Conservation (phyloP, 1,139 yeast genomes). For the Eremothecium coryli region DNA sequence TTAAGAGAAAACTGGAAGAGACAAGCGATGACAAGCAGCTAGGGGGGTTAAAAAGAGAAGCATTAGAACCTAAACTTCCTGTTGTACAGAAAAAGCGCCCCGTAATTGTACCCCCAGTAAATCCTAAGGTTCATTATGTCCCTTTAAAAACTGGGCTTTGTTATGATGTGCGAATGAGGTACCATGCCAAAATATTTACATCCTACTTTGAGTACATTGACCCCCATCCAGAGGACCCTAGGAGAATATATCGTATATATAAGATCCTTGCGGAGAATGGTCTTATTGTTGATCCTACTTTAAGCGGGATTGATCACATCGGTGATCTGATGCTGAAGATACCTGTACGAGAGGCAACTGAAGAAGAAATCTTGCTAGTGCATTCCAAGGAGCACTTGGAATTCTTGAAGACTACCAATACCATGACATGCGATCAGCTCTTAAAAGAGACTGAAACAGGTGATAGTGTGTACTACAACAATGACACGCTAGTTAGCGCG, state of each 20-base stretch:
- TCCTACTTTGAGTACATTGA: conserved; percentile 90
- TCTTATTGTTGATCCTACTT: conserved; percentile 66
- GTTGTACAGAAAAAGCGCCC: conserved; percentile 23
- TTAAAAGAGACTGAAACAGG: conserved; percentile 83
- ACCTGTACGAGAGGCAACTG: conserved; percentile 81
- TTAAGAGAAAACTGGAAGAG: conserved; percentile 4
- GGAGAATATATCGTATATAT: conserved; percentile 88
- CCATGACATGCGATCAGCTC: conserved; percentile 70
- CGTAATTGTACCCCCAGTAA: conserved; percentile 45
- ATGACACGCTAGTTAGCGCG: conserved; percentile 82
- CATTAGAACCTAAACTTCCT: neutral
- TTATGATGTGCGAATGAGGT: conserved; percentile 94
- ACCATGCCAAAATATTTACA: conserved; percentile 89
- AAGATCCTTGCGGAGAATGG: conserved; percentile 93
- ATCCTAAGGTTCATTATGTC: conserved; percentile 40
- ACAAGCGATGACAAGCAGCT: neutral
- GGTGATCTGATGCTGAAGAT: conserved; percentile 83
- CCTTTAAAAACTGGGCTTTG: conserved; percentile 87
- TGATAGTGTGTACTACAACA: conserved; percentile 90
- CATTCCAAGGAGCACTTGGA: conserved; percentile 76
- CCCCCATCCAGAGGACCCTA: conserved; percentile 98
- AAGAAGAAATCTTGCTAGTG: conserved; percentile 77
- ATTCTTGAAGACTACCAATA: conserved; percentile 64
- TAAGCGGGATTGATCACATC: conserved; percentile 71
- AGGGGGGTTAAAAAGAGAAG: neutral